These are phyloP conservation scores for Auxenochlorella pyrenoidosa DNA, from an alignment of 139 green algal species.

Conservation along the genomic window DNA sequence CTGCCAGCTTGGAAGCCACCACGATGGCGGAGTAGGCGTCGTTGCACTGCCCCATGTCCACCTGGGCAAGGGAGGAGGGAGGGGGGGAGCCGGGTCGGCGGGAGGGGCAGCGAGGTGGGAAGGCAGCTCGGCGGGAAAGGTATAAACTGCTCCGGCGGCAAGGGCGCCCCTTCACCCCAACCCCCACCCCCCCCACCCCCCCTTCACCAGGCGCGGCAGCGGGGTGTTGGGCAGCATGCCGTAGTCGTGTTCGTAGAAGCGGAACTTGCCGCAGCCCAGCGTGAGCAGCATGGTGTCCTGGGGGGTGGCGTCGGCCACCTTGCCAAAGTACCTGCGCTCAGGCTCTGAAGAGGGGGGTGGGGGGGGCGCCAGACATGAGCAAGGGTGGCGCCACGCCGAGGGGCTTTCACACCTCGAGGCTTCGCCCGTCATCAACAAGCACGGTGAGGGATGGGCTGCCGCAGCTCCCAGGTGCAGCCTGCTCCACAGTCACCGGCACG, in stretches of 20 bases:
- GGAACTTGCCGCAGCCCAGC: slow-evolving; percentile 82
- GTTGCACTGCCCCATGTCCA: slow-evolving; percentile 84
- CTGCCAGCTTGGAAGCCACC: slow-evolving; percentile 74
- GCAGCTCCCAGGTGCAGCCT: too few species aligned
- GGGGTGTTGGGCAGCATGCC: slow-evolving; percentile 24
- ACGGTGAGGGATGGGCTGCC: too few species aligned
- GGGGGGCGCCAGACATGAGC: too few species aligned
- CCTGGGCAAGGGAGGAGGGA: background rate
- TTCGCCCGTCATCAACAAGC: too few species aligned
- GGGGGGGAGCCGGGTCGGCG: background rate
- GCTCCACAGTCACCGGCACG: too few species aligned
- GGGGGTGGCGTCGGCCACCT: slow-evolving; percentile 31
- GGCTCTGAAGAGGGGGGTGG: slow-evolving; percentile 15
- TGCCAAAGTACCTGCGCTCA: slow-evolving; percentile 36
- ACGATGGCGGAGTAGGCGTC: slow-evolving; percentile 70
- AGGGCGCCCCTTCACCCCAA: too few species aligned
- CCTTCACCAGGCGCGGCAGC: slow-evolving; percentile 51
- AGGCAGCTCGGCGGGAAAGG: background rate
- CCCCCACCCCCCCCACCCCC: too few species aligned
- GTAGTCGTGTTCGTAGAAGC: slow-evolving; percentile 68
- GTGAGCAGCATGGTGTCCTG: slow-evolving; percentile 70
- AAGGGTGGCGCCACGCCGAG: too few species aligned
- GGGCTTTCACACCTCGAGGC: too few species aligned
- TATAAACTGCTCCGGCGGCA: too few species aligned
- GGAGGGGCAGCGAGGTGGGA: background rate